These are phyloP conservation scores for Carex arenaria DNA, from an alignment of 202 grass and related monocot species.

Conservation along the genomic window DNA sequence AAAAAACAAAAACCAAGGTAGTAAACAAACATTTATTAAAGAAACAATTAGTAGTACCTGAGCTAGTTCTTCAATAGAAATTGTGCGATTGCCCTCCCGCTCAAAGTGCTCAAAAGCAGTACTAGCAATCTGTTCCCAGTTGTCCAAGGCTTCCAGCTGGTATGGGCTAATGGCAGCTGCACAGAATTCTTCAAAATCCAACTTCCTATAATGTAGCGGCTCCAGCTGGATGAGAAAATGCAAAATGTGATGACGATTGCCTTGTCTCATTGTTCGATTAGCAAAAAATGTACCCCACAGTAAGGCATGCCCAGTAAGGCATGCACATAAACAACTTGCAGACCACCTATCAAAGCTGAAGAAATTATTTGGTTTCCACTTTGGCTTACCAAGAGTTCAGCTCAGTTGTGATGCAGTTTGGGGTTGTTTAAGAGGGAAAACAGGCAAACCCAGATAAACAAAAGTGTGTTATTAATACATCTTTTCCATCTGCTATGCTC, in stretches of 20 bases:
- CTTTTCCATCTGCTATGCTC: background rate
- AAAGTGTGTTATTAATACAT: background rate
- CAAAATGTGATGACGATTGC: background rate
- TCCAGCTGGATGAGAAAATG: constrained; percentile 60
- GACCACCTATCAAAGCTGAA: background rate
- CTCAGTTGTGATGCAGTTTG: background rate
- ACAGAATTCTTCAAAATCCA: constrained; percentile 97
- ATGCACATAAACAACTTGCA: background rate
- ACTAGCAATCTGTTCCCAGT: constrained; percentile 91
- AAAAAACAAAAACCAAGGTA: background rate
- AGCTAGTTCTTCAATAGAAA: constrained; percentile 80
- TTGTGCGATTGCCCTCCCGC: constrained; percentile 77
- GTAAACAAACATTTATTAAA: background rate
- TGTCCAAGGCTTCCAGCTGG: constrained; percentile 91
- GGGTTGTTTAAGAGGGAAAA: background rate
- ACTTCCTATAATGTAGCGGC: constrained; percentile 73
- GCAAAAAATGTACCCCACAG: background rate
- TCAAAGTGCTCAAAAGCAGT: constrained; percentile 93
- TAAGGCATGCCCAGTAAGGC: background rate
- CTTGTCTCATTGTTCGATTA: background rate
- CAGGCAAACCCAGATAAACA: background rate
- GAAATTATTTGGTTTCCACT: background rate
- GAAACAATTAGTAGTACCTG: constrained; percentile 48
- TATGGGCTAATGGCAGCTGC: constrained; percentile 84
- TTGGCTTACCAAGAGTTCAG: background rate